Base-by-base conservation (phyloP, 1,284 basidiomycete species). In the Vanrija pseudolonga region DNA sequence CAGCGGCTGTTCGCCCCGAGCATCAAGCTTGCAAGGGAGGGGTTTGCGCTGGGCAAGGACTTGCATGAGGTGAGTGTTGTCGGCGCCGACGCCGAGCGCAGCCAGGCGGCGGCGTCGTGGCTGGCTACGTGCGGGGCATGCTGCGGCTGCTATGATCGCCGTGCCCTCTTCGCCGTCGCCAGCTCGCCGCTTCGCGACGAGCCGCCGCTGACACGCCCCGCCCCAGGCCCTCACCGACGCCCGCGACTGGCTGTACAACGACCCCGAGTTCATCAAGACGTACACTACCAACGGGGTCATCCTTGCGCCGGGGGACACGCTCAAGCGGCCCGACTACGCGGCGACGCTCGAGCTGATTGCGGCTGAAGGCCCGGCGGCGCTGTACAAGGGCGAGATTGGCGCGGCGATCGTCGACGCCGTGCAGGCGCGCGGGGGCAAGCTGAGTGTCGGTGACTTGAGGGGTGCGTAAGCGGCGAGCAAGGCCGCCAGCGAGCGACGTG, bases 31-130 rank as follows among this genome's bases (percentile, higher is more conserved):
- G 62, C 67, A 4, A 40, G 61, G 28, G 82, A 83, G 45, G 88
- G 84, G 2, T 86, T 92, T 67, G 90, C 90, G 22, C 59, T 74
- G 39, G 57, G 56, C 15, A 45, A 49, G 24, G 72, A 77, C 32
- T 55, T 67, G 45, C 64, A 55, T 48, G 57, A 59, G 57, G 59
- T 53, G 57, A 67, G 53, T n/a, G n/a, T n/a, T n/a, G 59, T 7
- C 2, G 32, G 32, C 11, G 32, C 4, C 12, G 55, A 56, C 6
- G 37, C 19, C 9, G 6, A 6, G 38, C 24, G 24, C 8, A 4
- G 28, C 6, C 8, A 32, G 28, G 28, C 8, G 28, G 28, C 28
- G 6, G 15, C 12, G 37, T 18, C 4, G n/a, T n/a, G n/a, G n/a
- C n/a, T n/a, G n/a, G n/a, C n/a, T n/a, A n/a, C n/a, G n/a, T n/a